phyloP scores from a whole-genome alignment of 2,329 filamentous ascomycete genomes.

The Aspergillus fijiensis region DNA sequence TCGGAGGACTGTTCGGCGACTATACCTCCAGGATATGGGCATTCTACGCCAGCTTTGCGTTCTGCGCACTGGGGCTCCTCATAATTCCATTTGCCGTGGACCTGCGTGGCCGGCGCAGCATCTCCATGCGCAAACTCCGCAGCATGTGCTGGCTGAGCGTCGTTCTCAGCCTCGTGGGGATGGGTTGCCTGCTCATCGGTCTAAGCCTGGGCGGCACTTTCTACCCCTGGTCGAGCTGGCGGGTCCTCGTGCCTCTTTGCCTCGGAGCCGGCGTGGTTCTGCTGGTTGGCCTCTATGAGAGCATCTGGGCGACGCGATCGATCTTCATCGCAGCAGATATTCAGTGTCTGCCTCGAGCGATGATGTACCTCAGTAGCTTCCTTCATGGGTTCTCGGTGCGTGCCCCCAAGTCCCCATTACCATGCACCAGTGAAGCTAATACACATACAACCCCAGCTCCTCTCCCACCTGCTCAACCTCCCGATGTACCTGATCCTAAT shows the following conservation, averaged over 20 bases:
- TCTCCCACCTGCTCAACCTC: conserved; percentile 45
- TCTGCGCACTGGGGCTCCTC: conserved; percentile 30
- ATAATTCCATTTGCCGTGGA: conserved; percentile 33
- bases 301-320: conserved; percentile 32
- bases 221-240: conserved; percentile 41
- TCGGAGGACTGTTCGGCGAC: conserved; percentile 30
- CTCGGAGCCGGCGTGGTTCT: conserved; percentile 34
- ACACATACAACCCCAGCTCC: conserved; percentile 32
- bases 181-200: conserved; percentile 42
- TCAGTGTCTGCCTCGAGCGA: conserved; percentile 33
- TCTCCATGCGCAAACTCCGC: conserved; percentile 23
- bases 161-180: conserved; percentile 39
- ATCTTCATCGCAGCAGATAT: conserved; percentile 43
- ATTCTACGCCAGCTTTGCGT: conserved; percentile 35
- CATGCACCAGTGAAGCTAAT: not conserved
- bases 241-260: conserved; percentile 42
- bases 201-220: conserved; percentile 46
- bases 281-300: conserved; percentile 39
- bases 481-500: conserved; percentile 44
- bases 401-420: not conserved
- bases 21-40: conserved; percentile 27
- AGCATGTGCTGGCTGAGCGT: conserved; percentile 47
- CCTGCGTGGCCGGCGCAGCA: conserved; percentile 24
- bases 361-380: conserved; percentile 44
- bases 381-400: conserved; percentile 47